These are phyloP conservation scores for Alliaria petiolata DNA, from an alignment of 345 rosid species.

Conservation along the genomic window DNA sequence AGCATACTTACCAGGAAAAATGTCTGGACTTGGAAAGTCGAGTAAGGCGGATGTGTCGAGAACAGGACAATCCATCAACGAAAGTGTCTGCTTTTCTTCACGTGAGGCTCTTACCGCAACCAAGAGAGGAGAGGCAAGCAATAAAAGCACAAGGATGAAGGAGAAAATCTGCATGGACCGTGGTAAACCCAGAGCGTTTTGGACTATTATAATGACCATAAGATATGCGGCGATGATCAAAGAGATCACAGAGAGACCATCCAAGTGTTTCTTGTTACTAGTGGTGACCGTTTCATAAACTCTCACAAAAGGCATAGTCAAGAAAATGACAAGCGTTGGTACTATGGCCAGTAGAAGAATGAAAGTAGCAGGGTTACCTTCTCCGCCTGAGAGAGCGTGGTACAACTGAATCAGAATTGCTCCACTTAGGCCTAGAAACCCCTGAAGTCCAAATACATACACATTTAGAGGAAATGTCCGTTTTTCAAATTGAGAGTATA, in stretches of 20 bases:
- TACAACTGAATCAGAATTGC: conserved; percentile 73
- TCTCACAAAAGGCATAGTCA: conserved; percentile 62
- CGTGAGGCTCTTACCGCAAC: conserved; percentile 52
- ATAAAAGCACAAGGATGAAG: conserved; percentile 45
- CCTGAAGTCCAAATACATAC: conserved; percentile 40
- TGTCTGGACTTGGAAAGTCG: background rate
- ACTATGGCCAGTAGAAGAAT: conserved; percentile 67
- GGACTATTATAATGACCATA: conserved; percentile 48
- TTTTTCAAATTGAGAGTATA: background rate
- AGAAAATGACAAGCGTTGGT: conserved; percentile 57
- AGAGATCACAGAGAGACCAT: conserved; percentile 67
- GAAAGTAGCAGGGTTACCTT: conserved; percentile 57
- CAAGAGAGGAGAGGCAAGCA: conserved; percentile 57
- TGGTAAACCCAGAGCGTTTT: conserved; percentile 52
- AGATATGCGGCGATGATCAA: conserved; percentile 62
- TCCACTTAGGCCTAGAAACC: conserved; percentile 90
- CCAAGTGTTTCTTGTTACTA: conserved; percentile 64
- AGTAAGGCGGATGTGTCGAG: conserved; percentile 19
- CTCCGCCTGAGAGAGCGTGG: conserved; percentile 35
- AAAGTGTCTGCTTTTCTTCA: conserved; percentile 33
- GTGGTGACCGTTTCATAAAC: conserved; percentile 42
- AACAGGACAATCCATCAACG: conserved; percentile 5
- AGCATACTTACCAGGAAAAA: background rate
- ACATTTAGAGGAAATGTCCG: background rate
- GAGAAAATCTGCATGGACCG: conserved; percentile 42